Conservation (phyloP, 148 eudicot genomes). For the Spergularia bocconei region DNA sequence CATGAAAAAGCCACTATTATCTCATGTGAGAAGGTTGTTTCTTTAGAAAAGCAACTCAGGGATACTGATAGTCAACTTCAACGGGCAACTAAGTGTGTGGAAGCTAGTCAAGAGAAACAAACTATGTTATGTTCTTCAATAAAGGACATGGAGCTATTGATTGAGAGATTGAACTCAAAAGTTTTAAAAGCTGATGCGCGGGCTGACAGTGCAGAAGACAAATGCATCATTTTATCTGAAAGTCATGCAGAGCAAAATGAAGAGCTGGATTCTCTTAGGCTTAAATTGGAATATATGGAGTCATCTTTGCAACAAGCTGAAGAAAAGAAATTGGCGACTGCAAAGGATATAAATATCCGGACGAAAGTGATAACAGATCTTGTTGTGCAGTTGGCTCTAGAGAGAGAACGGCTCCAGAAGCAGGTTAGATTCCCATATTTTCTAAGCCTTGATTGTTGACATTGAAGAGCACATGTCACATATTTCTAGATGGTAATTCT, state of each 20-base stretch:
- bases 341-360: slow-evolving; percentile 58
- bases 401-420: slow-evolving; percentile 82
- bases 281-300: slow-evolving; percentile 57
- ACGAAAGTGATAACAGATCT: slow-evolving; percentile 69
- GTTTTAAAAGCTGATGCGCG: slow-evolving; percentile 56
- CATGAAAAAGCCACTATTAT: slow-evolving; percentile 26
- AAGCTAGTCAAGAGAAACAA: slow-evolving; percentile 77
- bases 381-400: slow-evolving; percentile 73
- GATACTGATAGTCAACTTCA: slow-evolving; percentile 59
- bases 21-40: slow-evolving; percentile 41
- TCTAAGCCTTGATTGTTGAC: slow-evolving; percentile 4
- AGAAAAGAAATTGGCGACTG: slow-evolving; percentile 62
- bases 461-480: neutral
- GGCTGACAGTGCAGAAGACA: slow-evolving; percentile 75
- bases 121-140: slow-evolving; percentile 54
- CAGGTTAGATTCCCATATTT: slow-evolving; percentile 48
- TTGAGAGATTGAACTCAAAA: slow-evolving; percentile 64
- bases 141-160: slow-evolving; percentile 70
- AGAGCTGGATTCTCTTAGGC: slow-evolving; percentile 54
- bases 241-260: slow-evolving; percentile 61
- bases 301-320: slow-evolving; percentile 66
- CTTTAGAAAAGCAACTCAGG: slow-evolving; percentile 53
- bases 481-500: neutral
- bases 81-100: slow-evolving; percentile 64
- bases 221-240: slow-evolving; percentile 70